Conservation (phyloP, 1,284 basidiomycete genomes). For the Cystobasidiaceae sp. region DNA sequence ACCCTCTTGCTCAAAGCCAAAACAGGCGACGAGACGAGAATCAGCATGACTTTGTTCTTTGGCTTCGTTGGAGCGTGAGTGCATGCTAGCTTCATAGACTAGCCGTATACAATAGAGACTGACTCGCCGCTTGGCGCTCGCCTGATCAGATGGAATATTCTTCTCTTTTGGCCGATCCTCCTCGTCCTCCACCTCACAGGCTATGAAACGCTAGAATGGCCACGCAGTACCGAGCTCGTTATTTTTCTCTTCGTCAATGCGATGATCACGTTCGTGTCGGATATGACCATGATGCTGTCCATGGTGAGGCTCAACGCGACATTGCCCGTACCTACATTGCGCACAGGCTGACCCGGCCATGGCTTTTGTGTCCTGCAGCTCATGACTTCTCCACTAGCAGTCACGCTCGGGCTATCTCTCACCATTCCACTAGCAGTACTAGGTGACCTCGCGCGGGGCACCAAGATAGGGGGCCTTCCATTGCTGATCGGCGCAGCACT, state of each 20-base stretch:
- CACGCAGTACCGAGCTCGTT: slow-evolving; percentile 58
- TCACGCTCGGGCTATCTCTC: slow-evolving; percentile 88
- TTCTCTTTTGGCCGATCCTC: slow-evolving; percentile 74
- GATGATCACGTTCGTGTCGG: slow-evolving; percentile 46
- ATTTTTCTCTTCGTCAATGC: slow-evolving; percentile 65
- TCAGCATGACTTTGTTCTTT: slow-evolving; percentile 86
- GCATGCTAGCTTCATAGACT: background rate
- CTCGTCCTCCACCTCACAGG: slow-evolving; percentile 71
- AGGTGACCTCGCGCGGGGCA: slow-evolving; percentile 67
- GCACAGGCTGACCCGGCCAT: background rate
- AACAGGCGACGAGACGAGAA: slow-evolving; percentile 73
- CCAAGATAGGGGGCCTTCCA: slow-evolving; percentile 37
- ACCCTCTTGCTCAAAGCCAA: slow-evolving; percentile 74
- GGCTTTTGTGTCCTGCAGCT: slow-evolving; percentile 51
- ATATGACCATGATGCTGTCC: slow-evolving; percentile 36
- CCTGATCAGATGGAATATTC: slow-evolving; percentile 83
- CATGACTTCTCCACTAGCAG: slow-evolving; percentile 81
- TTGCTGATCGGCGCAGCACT: slow-evolving; percentile 14
- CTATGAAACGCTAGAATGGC: slow-evolving; percentile 70
- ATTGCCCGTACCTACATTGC: background rate
- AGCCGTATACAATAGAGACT: slow-evolving; percentile 42
- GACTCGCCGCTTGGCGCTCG: no score
- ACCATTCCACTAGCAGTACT: slow-evolving; percentile 85
- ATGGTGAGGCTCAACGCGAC: no score
- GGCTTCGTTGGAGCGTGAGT: slow-evolving; percentile 50